A percentile compares a stretch with the other conserved stretches of the same genome.
Evolutionary conservation across 225 moss, liverwort and hornwort genomes (phyloP).

Genomic region (Polytrichum commune): DNA sequence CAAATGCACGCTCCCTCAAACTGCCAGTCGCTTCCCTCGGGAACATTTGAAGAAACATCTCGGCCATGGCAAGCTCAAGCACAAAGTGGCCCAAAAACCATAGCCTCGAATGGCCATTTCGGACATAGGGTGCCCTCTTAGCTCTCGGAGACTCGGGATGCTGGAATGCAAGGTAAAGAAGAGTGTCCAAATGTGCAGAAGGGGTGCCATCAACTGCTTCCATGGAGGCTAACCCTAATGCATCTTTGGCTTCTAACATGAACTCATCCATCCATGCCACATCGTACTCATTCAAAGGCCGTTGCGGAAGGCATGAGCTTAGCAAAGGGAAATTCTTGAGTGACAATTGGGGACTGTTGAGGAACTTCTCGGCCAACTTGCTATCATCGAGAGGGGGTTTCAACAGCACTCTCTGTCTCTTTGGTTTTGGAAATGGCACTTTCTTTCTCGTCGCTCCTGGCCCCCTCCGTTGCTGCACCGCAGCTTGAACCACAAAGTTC

Average conservation of each 20-base stretch:
- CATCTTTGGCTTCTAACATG: constrained; percentile 71
- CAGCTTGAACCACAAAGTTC: constrained; percentile 11
- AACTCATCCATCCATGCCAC: constrained; percentile 77
- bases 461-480: constrained; percentile 36
- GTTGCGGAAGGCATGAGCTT: constrained; percentile 72
- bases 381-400: constrained; percentile 80
- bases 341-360: constrained; percentile 71
- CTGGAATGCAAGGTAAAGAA: constrained; percentile 83
- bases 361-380: constrained; percentile 76
- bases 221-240: constrained; percentile 59
- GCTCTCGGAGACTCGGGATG: constrained; percentile 59
- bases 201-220: constrained; percentile 57
- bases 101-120: constrained; percentile 78
- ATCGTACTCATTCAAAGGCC: constrained; percentile 44
- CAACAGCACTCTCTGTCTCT: constrained; percentile 59
- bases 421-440: constrained; percentile 41
- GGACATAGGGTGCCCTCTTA: constrained; percentile 55
- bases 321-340: constrained; percentile 70
- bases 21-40: constrained; percentile 68
- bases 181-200: constrained; percentile 61
- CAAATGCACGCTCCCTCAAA: constrained; percentile 75
- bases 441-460: constrained; percentile 46
- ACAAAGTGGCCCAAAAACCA: constrained; percentile 83
- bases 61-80: constrained; percentile 73
- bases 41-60: constrained; percentile 85